Conservation (phyloP, 495 filamentous ascomycete genomes). For the Penicillium macrosclerotiorum region DNA sequence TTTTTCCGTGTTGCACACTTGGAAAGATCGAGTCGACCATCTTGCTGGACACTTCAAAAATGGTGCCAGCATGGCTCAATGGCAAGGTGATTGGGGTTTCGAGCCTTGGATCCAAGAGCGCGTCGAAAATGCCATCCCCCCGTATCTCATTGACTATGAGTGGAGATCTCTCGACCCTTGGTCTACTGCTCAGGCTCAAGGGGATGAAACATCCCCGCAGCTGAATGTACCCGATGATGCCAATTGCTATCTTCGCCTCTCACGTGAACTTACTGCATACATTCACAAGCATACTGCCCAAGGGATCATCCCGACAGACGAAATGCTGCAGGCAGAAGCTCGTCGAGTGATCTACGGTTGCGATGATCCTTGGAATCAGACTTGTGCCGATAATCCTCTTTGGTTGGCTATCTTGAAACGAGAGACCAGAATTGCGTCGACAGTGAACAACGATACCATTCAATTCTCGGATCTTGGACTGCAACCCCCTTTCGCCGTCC, state of each 20-base stretch:
- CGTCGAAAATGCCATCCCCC: conserved; percentile 71
- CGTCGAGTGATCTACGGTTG: conserved; percentile 63
- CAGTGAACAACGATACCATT: conserved; percentile 32
- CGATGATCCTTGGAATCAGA: conserved; percentile 72
- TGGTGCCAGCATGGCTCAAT: conserved; percentile 69
- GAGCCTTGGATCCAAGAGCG: conserved; percentile 63
- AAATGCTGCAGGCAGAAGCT: conserved; percentile 60
- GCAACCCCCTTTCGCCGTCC: conserved; percentile 39
- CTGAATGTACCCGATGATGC: conserved; percentile 35
- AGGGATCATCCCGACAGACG: conserved; percentile 57
- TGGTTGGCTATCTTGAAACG: conserved; percentile 69
- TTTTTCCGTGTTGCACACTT: conserved; percentile 62
- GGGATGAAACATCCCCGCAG: conserved; percentile 13
- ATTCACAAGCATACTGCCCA: conserved; percentile 45
- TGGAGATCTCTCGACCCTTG: conserved; percentile 38
- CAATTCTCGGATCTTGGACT: conserved; percentile 38
- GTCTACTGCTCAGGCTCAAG: conserved; percentile 21
- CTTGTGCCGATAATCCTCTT: conserved; percentile 61
- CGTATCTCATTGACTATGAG: conserved; percentile 51
- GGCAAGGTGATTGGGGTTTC: conserved; percentile 81
- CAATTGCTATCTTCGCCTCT: conserved; percentile 51
- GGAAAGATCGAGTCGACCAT: conserved; percentile 69
- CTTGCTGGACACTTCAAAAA: conserved; percentile 73
- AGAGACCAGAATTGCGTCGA: conserved; percentile 50
- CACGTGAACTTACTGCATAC: conserved; percentile 57